Evolutionary conservation across 495 filamentous ascomycete genomes (phyloP).

Genomic region (Xylaria longipes): DNA sequence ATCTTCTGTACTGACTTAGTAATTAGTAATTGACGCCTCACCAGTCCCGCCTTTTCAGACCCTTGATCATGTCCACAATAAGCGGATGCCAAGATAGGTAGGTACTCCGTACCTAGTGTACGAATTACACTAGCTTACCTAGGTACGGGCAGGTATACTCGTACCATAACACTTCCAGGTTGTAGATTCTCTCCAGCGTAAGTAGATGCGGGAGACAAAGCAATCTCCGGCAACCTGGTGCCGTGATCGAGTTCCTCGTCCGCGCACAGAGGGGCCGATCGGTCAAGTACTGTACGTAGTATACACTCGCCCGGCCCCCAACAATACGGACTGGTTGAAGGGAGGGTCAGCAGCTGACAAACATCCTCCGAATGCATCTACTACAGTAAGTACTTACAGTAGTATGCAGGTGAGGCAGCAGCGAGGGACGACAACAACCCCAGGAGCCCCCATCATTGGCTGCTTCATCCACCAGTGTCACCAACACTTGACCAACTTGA

Average conservation of each 20-base stretch:
- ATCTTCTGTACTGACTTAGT: background rate
- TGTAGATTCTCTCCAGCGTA: background rate
- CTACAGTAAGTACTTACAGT: no score
- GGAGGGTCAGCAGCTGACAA: slow-evolving; percentile 16
- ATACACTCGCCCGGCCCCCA: background rate
- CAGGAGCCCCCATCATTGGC: background rate
- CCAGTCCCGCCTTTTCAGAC: slow-evolving; percentile 7
- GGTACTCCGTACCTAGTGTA: no score
- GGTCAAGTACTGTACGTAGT: background rate
- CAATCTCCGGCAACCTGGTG: background rate
- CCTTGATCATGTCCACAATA: slow-evolving; percentile 6
- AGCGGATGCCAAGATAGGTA: slow-evolving; percentile 15
- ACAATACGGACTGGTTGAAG: background rate
- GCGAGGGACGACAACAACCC: background rate
- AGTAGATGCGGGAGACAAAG: background rate
- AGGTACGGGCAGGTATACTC: background rate
- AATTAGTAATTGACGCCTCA: background rate
- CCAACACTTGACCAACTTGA: background rate
- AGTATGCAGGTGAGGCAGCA: slow-evolving; percentile 10
- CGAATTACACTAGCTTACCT: background rate
- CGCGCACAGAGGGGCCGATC: background rate
- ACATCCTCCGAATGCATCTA: slow-evolving; percentile 4
- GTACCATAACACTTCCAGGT: background rate
- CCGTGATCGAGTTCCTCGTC: background rate
- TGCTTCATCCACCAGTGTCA: background rate